Base-by-base conservation (phyloP, 441 rosid species). In the Populus hybrid region DNA sequence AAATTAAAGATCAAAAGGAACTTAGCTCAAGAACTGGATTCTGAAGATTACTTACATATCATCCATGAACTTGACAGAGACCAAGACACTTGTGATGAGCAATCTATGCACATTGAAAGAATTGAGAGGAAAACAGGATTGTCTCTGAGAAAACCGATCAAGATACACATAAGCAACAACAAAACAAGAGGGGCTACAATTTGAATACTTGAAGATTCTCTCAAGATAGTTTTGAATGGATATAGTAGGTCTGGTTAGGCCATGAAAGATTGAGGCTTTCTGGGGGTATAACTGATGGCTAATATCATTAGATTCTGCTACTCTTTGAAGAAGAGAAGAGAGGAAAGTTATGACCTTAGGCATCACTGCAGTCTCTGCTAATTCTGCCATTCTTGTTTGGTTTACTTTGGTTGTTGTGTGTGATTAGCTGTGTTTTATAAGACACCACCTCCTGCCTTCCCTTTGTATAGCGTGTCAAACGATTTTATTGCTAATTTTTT, bases 1-100 rank as follows among this genome's bases (percentile, higher is more conserved):
- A 24, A 24, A 24, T 24, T 46, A 46, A 46, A 46, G 18, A 46
- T 46, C 6, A 46, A 1, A 46, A 46, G 18, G 18, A 46, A 5
- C 57, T 4, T 23, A 28, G 14, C 18, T 34, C 32, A 28, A 28
- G 34, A 67, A 30, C 18, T 26, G n/a, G 24, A 36, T 26, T 10
- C 63, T n/a, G n/a, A 69, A 28, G 12, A n/a, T 1, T 38, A 88
- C 97, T 89, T 87, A 93, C 98, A 89, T 82, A 80, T 94, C 98
- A 80, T 94, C 98, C 97, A 91, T 89, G 95, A 94, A 94, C 83
- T 94, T 93, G 50, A 90, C 95, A 63, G 98, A 88, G 79, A 93
- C 88, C 88, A 94, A 75, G 74, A 94, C 90, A 71, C 97, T 94
- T 83, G 98, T 89, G 71, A 93, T 90, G 73, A 93, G 89, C 72